Percentiles rank a stretch among this genome's conserved stretches.
These are phyloP conservation scores for Pichia sp. DNA, from an alignment of 1,139 yeast species.

Conservation along the genomic window DNA sequence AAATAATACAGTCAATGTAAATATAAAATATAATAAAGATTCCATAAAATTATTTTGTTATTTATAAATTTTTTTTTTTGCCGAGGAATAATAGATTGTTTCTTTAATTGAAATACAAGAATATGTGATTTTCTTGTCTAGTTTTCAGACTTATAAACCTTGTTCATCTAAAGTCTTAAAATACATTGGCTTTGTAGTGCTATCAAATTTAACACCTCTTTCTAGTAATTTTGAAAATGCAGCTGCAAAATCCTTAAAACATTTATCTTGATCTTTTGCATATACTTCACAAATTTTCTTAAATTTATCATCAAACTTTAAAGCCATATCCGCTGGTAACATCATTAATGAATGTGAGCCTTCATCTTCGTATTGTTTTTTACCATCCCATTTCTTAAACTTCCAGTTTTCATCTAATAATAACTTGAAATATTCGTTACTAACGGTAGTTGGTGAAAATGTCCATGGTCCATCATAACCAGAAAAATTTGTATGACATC, in stretches of 20 bases:
- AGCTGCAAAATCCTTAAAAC: slow-evolving; percentile 45
- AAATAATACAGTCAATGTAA: neutral
- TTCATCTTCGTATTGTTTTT: slow-evolving; percentile 69
- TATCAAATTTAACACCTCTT: slow-evolving; percentile 47
- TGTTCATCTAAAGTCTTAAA: slow-evolving; percentile 74
- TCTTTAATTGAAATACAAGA: no score
- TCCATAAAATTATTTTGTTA: no score
- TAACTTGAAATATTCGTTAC: slow-evolving; percentile 74
- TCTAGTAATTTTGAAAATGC: slow-evolving; percentile 53
- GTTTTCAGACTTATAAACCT: slow-evolving; percentile 16
- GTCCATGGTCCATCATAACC: slow-evolving; percentile 97
- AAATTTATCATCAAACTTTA: slow-evolving; percentile 44
- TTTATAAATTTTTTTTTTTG: no score
- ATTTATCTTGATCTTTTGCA: slow-evolving; percentile 46
- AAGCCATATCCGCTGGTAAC: slow-evolving; percentile 59
- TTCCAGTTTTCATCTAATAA: slow-evolving; percentile 74
- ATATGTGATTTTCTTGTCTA: no score
- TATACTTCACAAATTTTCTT: slow-evolving; percentile 45
- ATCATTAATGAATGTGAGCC: slow-evolving; percentile 63
- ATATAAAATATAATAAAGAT: no score
- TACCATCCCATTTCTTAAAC: slow-evolving; percentile 65
- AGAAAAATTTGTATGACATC: slow-evolving; percentile 57
- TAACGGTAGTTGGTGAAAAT: slow-evolving; percentile 75
- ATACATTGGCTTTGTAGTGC: slow-evolving; percentile 37
- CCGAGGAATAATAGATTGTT: neutral